Percentiles rank a stretch among this genome's conserved stretches.
Evolutionary conservation across 306 rosid genomes (phyloP).

Genomic region (Parietaria judaica): DNA sequence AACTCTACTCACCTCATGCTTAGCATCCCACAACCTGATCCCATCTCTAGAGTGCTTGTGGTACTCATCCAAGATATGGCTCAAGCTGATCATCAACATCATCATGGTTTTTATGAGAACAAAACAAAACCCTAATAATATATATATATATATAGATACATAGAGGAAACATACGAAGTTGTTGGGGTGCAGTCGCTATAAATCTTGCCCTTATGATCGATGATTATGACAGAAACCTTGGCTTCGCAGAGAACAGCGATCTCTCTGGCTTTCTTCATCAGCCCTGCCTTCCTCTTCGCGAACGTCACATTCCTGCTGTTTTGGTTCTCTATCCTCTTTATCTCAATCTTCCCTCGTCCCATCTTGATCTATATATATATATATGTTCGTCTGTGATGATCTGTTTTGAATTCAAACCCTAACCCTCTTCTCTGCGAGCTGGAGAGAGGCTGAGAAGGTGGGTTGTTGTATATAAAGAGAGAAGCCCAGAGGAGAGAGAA

Average conservation of each 20-base stretch:
- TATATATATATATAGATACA: neutral
- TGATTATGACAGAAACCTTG: conserved; percentile 60
- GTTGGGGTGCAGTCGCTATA: conserved; percentile 57
- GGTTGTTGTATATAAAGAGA: neutral
- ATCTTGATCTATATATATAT: conserved; percentile 19
- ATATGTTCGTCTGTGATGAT: neutral
- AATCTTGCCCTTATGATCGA: conserved; percentile 59
- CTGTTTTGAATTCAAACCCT: neutral
- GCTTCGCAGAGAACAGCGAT: conserved; percentile 86
- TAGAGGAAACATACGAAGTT: conserved; percentile 36
- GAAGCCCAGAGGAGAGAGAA: conserved; percentile 13
- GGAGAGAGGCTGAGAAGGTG: conserved; percentile 4
- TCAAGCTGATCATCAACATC: conserved; percentile 42
- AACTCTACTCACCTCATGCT: conserved; percentile 61
- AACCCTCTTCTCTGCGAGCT: neutral
- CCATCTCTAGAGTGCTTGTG: conserved; percentile 46
- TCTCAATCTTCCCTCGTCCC: conserved; percentile 99
- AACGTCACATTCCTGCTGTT: conserved; percentile 83
- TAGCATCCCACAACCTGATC: conserved; percentile 70
- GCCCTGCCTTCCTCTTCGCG: conserved; percentile 76
- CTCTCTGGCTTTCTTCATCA: conserved; percentile 77
- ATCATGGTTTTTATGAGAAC: neutral
- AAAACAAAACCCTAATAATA: neutral
- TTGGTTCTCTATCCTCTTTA: conserved; percentile 82
- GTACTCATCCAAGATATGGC: conserved; percentile 52